Percentiles rank a stretch among this genome's conserved stretches.
These are phyloP conservation scores for Yamadazyma laniorum DNA, from an alignment of 805 yeast genomes.

Conservation along the genomic window DNA sequence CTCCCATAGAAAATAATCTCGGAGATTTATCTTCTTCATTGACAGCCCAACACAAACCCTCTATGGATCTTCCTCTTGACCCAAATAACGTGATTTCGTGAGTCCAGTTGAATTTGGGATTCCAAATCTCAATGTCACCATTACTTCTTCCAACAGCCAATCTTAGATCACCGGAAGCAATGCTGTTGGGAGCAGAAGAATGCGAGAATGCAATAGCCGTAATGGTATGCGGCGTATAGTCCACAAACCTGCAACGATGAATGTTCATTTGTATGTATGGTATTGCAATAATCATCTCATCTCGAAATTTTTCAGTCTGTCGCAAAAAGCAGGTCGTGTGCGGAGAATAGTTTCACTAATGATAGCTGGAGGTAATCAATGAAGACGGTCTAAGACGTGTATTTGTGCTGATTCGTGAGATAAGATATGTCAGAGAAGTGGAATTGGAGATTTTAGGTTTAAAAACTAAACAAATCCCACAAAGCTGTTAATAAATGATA, in stretches of 20 bases:
- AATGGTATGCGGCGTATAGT: conserved; percentile 79
- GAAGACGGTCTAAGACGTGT: no score
- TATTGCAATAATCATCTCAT: conserved; percentile 11
- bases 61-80: conserved; percentile 79
- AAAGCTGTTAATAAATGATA: conserved; percentile 35
- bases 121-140: conserved; percentile 96
- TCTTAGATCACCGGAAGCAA: conserved; percentile 54
- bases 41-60: conserved; percentile 80
- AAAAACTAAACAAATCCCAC: conserved; percentile 40
- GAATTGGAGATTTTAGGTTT: no score
- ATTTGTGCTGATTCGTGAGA: no score
- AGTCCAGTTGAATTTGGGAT: conserved; percentile 78
- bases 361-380: no score
- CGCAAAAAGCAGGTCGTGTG: background rate
- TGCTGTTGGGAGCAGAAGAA: conserved; percentile 39
- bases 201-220: conserved; percentile 81
- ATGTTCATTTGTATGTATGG: conserved; percentile 52
- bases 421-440: no score
- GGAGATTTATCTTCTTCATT: conserved; percentile 56
- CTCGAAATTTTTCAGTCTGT: conserved; percentile 13
- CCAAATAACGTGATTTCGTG: conserved; percentile 75
- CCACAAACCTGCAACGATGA: conserved; percentile 91
- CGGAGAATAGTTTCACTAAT: no score
- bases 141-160: conserved; percentile 90
- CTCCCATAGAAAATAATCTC: conserved; percentile 89